These are phyloP conservation scores for Populus euphratica DNA, from an alignment of 345 rosid species.

Conservation along the genomic window DNA sequence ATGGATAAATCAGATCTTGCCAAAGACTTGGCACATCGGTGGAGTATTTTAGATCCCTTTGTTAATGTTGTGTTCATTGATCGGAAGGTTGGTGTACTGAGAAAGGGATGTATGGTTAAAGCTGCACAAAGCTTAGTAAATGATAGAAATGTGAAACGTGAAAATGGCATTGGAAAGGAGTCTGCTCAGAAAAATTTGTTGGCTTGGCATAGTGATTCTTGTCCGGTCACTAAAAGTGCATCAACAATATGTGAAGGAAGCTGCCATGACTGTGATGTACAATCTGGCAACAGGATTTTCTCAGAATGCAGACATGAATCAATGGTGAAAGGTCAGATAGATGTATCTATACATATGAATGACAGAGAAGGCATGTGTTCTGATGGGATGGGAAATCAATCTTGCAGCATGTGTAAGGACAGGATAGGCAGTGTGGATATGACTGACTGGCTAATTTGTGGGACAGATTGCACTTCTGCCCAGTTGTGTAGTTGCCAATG, in stretches of 20 bases:
- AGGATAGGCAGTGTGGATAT: constrained; percentile 6
- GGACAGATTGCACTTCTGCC: constrained; percentile 23
- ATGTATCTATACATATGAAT: constrained; percentile 20
- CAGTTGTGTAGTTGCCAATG: constrained; percentile 21
- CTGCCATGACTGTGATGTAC: constrained; percentile 37
- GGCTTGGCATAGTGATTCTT: constrained; percentile 24
- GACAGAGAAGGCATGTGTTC: constrained; percentile 16
- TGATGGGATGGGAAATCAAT: constrained; percentile 21
- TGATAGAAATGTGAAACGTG: constrained; percentile 25
- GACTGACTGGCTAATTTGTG: constrained; percentile 25
- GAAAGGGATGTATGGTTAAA: constrained; percentile 67
- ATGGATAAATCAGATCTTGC: constrained; percentile 36
- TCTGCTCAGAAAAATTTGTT: constrained; percentile 18
- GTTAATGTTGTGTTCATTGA: constrained; percentile 67
- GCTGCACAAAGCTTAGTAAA: constrained; percentile 41
- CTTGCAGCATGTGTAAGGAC: constrained; percentile 18
- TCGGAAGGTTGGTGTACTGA: constrained; percentile 68
- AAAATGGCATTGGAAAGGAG: constrained; percentile 11
- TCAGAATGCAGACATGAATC: constrained; percentile 26
- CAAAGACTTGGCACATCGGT: constrained; percentile 50
- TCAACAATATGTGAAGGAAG: constrained; percentile 38
- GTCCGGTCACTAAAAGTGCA: constrained; percentile 38
- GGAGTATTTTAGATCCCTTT: constrained; percentile 87
- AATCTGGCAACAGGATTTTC: constrained; percentile 27
- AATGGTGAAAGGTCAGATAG: constrained; percentile 20